Evolutionary conservation across 2,329 filamentous ascomycete species (phyloP).

Genomic region (Polytolypa hystricis): DNA sequence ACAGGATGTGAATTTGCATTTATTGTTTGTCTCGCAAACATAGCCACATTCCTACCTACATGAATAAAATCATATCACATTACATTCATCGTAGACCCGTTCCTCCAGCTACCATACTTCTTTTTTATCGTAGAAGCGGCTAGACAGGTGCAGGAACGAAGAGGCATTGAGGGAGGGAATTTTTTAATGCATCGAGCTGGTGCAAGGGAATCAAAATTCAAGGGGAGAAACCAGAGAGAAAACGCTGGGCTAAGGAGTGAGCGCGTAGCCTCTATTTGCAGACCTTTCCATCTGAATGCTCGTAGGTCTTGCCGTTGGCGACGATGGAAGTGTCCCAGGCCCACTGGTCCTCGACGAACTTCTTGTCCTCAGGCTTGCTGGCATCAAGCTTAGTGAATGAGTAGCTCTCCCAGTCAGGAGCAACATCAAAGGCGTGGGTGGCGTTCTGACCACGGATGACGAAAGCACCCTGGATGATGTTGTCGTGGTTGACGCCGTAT

Average conservation of each 20-base stretch:
- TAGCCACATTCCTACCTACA: no score
- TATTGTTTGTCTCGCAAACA: no score
- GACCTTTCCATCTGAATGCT: slow-evolving; percentile 87
- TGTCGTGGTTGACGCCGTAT: slow-evolving; percentile 80
- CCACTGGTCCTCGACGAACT: slow-evolving; percentile 81
- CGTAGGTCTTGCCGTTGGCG: slow-evolving; percentile 77
- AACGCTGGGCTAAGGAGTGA: not conserved
- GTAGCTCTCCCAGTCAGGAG: slow-evolving; percentile 96
- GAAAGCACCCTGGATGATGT: slow-evolving; percentile 85
- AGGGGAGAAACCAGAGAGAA: not conserved
- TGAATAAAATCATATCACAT: slow-evolving; percentile 6
- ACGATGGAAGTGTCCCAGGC: slow-evolving; percentile 76
- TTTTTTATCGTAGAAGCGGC: not conserved
- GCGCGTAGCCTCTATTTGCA: slow-evolving; percentile 67
- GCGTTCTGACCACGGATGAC: slow-evolving; percentile 85
- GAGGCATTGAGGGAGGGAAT: not conserved
- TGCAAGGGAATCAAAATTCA: no score
- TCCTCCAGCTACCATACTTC: not conserved
- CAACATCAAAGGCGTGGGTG: slow-evolving; percentile 83
- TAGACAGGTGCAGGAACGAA: not conserved
- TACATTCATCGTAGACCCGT: slow-evolving; percentile 2
- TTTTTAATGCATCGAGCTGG: no score
- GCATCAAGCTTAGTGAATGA: slow-evolving; percentile 92
- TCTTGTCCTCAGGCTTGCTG: slow-evolving; percentile 69
- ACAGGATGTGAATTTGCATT: no score